These are phyloP conservation scores for Vitis cinerea DNA, from an alignment of 164 flowering plant species.

Conservation along the genomic window DNA sequence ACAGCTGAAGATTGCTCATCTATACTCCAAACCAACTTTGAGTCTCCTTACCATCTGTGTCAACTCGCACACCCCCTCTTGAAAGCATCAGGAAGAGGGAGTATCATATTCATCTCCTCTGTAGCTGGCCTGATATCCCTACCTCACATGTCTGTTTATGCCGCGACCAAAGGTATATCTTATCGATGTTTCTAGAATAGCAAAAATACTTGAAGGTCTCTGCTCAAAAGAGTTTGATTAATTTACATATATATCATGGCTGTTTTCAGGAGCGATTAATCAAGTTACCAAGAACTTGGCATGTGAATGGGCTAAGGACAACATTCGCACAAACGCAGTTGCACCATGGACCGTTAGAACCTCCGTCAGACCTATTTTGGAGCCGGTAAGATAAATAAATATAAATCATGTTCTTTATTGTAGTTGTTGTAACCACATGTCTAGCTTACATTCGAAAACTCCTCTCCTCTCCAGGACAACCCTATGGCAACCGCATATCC, in stretches of 20 bases:
- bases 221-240: too few relatives aligned
- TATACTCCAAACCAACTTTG: constrained; percentile 7
- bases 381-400: neutral
- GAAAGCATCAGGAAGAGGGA: constrained; percentile 12
- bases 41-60: constrained; percentile 13
- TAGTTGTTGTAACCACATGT: neutral
- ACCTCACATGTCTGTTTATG: neutral
- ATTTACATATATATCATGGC: too few relatives aligned
- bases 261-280: constrained; percentile 45
- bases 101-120: constrained; percentile 11
- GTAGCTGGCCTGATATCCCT: constrained; percentile 4
- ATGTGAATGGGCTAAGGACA: constrained; percentile 62
- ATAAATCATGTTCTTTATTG: too few relatives aligned
- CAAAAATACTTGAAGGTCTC: too few relatives aligned
- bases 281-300: constrained; percentile 52
- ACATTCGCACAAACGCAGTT: constrained; percentile 45
- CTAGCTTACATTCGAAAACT: neutral
- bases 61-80: constrained; percentile 7
- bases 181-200: too few relatives aligned
- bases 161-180: constrained; percentile 1
- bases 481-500: neutral
- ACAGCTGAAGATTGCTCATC: constrained; percentile 11
- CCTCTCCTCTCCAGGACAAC: neutral
- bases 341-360: constrained; percentile 41
- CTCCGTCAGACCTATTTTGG: neutral